A percentile compares a stretch with the other conserved stretches of the same genome.
Conservation (phyloP, 805 yeast genomes). For the Zygotorulaspora florentina region DNA sequence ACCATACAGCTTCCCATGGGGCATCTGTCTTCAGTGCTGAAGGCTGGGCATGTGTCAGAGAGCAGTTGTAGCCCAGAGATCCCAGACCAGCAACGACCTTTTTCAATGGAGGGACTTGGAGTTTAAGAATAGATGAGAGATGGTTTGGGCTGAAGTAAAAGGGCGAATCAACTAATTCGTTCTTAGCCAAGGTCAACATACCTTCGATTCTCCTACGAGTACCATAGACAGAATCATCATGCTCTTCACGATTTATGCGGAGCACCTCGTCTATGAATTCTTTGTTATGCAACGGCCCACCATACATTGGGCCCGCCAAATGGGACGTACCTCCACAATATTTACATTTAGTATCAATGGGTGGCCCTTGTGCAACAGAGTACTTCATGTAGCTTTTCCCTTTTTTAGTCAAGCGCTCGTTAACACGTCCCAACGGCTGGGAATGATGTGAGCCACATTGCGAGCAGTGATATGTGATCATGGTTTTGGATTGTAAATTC, state of each 20-base stretch:
- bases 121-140: slow-evolving; percentile 67
- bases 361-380: slow-evolving; percentile 62
- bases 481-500: slow-evolving; percentile 67
- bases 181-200: slow-evolving; percentile 79
- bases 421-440: slow-evolving; percentile 71
- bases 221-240: slow-evolving; percentile 58
- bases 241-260: slow-evolving; percentile 44
- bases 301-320: slow-evolving; percentile 97
- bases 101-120: slow-evolving; percentile 78
- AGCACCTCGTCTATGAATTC: slow-evolving; percentile 64
- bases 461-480: slow-evolving; percentile 75
- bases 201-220: slow-evolving; percentile 85
- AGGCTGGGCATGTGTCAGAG: slow-evolving; percentile 84
- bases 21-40: slow-evolving; percentile 89
- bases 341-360: slow-evolving; percentile 56
- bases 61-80: slow-evolving; percentile 74
- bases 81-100: slow-evolving; percentile 75
- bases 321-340: slow-evolving; percentile 66
- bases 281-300: slow-evolving; percentile 66
- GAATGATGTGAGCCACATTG: slow-evolving; percentile 74
- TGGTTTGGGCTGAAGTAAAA: slow-evolving; percentile 82
- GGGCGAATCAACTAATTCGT: slow-evolving; percentile 61
- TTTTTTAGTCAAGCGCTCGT: slow-evolving; percentile 40
- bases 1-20: slow-evolving; percentile 76
- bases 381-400: slow-evolving; percentile 42